Evolutionary conservation across 345 rosid genomes (phyloP), one percentile per base, ranked within the genome.

Genomic region (Moricandia moricandioides): DNA sequence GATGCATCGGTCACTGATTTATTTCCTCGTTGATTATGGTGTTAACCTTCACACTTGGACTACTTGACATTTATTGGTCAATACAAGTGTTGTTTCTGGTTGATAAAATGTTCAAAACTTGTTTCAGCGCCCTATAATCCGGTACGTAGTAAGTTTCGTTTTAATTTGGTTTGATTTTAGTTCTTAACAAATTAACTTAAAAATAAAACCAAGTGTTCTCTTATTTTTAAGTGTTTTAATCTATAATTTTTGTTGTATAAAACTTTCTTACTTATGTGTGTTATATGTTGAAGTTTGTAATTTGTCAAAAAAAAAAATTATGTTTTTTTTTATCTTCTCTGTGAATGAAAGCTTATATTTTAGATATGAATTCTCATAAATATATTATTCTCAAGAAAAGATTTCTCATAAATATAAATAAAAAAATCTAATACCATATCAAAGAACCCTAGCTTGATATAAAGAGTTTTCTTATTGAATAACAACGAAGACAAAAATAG

Each of bases 1-100:
- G 78, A 73, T 17, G 70, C 31, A 5, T 73, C 87, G 1, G 74
- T 84, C 56, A 83, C 83, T 0, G 84, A 82, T 52, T 45, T 85
- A 43, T 57, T 73, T 67, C 88, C 87, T 56, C 86, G 87, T 2
- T 86, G 61, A 70, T 57, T 60, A 14, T 60, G 24, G 65, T 14
- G 12, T n/a, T n/a, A n/a, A 59, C 64, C 39, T 59, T 59, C 39
- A 45, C 17, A 17, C 52, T 5, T 45, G 52, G 52, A 43, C 16
- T 43, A 43, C 4, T 43, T 43, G 14, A 5, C 16, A 13, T 13
- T 43, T 13, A 43, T 43, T 43, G 49, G 45, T 39, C 5, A 43
- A 13, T 12, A 40, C 47, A 43, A 43, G 49, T 43, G 49, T 43
- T 43, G 16, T 43, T 43, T 39, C 4, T 39, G 45, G 45, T 35